Evolutionary conservation across 1,284 basidiomycete species (phyloP).

Genomic region (Rhodotorula sp.): DNA sequence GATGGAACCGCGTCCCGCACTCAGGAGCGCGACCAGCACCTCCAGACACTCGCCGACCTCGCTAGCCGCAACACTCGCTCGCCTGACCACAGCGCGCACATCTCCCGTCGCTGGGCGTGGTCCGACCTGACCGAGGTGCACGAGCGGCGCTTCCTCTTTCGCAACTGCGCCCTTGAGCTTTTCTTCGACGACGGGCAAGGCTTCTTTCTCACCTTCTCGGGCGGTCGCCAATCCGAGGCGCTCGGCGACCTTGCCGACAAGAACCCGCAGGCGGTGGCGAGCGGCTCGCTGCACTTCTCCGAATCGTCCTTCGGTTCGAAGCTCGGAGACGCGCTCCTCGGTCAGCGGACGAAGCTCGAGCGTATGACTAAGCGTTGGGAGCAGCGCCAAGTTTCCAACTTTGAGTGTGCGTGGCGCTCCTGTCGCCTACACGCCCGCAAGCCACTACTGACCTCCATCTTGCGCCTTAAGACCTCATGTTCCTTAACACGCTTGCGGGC

Average conservation of each 20-base stretch:
- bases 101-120: conserved; percentile 64
- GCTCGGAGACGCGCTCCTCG: conserved; percentile 34
- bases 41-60: conserved; percentile 69
- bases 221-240: conserved; percentile 41
- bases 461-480: conserved; percentile 50
- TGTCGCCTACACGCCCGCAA: no score
- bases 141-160: conserved; percentile 81
- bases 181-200: conserved; percentile 51
- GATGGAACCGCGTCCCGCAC: conserved; percentile 45
- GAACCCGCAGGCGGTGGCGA: conserved; percentile 44
- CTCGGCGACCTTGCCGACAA: conserved; percentile 42
- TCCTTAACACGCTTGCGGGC: conserved; percentile 50
- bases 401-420: conserved; percentile 41
- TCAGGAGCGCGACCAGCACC: conserved; percentile 26
- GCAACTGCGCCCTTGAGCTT: conserved; percentile 68
- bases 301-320: conserved; percentile 12
- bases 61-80: conserved; percentile 69
- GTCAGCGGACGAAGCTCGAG: conserved; percentile 43
- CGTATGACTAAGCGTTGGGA: conserved; percentile 48
- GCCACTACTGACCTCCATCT: no score
- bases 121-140: conserved; percentile 74
- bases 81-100: conserved; percentile 50
- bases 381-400: conserved; percentile 48
- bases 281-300: conserved; percentile 18
- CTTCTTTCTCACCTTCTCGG: conserved; percentile 48